These are phyloP conservation scores for Wallacemonas collosoma DNA, from an alignment of 208 protist genomes.

Conservation along the genomic window DNA sequence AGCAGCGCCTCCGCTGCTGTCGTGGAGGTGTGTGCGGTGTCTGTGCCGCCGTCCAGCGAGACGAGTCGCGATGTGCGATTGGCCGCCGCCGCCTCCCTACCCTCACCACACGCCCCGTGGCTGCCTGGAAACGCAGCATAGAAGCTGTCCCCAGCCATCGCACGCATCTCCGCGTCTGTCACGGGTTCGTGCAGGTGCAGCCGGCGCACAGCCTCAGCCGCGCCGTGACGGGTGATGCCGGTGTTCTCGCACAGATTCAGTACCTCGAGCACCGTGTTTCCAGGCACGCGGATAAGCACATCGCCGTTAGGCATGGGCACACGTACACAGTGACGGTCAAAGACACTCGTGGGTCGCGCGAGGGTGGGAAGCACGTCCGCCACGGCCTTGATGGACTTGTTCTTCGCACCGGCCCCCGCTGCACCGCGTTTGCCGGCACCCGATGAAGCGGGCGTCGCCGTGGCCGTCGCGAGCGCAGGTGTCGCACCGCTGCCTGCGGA, in stretches of 20 bases:
- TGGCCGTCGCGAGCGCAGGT: slow-evolving; percentile 19
- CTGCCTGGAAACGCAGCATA: neutral
- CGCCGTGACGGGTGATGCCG: slow-evolving; percentile 57
- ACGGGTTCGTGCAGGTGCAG: slow-evolving; percentile 67
- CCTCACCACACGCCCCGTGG: neutral
- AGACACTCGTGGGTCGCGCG: slow-evolving; percentile 51
- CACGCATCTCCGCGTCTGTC: slow-evolving; percentile 59
- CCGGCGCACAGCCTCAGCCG: slow-evolving; percentile 59
- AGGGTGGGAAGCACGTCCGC: slow-evolving; percentile 22
- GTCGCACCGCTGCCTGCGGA: slow-evolving; percentile 16
- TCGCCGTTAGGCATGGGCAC: slow-evolving; percentile 44
- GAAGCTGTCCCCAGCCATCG: slow-evolving; percentile 31
- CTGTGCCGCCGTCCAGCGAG: slow-evolving; percentile 1
- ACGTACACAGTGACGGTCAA: slow-evolving; percentile 81
- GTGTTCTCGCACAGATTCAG: slow-evolving; percentile 80
- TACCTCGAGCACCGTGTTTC: slow-evolving; percentile 84
- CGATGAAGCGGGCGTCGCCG: too few species aligned
- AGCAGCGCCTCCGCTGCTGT: neutral
- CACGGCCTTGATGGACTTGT: slow-evolving; percentile 19
- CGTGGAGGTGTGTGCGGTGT: neutral
- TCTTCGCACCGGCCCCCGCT: slow-evolving; percentile 19
- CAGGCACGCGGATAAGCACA: slow-evolving; percentile 64
- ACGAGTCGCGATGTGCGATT: slow-evolving; percentile 20
- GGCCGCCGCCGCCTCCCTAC: neutral
- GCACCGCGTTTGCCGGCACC: slow-evolving; percentile 23